Evolutionary conservation across 768 basidiomycete species (phyloP).

Genomic region (Tylopilus vinaceipallidus): DNA sequence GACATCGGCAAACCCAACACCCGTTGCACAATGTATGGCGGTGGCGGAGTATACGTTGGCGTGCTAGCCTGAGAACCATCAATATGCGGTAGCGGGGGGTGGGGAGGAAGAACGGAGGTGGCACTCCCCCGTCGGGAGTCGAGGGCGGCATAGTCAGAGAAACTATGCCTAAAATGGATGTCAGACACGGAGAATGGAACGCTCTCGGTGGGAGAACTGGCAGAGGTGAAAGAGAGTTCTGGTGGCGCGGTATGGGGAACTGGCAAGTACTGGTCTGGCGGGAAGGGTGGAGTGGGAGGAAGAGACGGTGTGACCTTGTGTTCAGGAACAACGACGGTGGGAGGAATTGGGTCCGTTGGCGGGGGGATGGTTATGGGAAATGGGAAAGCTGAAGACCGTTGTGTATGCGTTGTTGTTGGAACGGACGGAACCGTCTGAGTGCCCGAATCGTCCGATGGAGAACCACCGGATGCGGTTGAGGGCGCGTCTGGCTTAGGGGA

Average conservation of each 20-base stretch:
- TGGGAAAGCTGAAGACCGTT: slow-evolving; percentile 36
- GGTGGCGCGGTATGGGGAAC: slow-evolving; percentile 26
- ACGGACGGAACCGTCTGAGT: slow-evolving; percentile 16
- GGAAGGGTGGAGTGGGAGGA: slow-evolving; percentile 10
- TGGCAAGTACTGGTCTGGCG: slow-evolving; percentile 26
- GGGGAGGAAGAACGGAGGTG: slow-evolving; percentile 40
- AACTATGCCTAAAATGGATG: slow-evolving; percentile 46
- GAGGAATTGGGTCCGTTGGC: slow-evolving; percentile 34
- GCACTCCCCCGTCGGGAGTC: slow-evolving; percentile 35
- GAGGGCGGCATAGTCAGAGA: slow-evolving; percentile 28
- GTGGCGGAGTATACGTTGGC: slow-evolving; percentile 18
- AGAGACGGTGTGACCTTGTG: slow-evolving; percentile 18
- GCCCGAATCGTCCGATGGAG: slow-evolving; percentile 28
- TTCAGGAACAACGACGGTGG: slow-evolving; percentile 15
- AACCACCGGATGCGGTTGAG: slow-evolving; percentile 31
- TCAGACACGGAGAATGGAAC: slow-evolving; percentile 56
- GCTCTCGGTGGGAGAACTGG: slow-evolving; percentile 55
- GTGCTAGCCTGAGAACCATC: slow-evolving; percentile 20
- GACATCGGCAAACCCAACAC: slow-evolving; percentile 30
- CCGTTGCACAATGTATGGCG: slow-evolving; percentile 32
- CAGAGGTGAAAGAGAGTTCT: slow-evolving; percentile 24
- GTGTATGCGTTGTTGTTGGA: slow-evolving; percentile 22
- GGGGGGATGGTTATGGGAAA: slow-evolving; percentile 47
- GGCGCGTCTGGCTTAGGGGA: slow-evolving; percentile 31
- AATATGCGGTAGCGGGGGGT: slow-evolving; percentile 38